Evolutionary conservation across 805 yeast genomes (phyloP), one percentile per base, ranked within the genome.

Genomic region (Metschnikowia amazonensis): DNA sequence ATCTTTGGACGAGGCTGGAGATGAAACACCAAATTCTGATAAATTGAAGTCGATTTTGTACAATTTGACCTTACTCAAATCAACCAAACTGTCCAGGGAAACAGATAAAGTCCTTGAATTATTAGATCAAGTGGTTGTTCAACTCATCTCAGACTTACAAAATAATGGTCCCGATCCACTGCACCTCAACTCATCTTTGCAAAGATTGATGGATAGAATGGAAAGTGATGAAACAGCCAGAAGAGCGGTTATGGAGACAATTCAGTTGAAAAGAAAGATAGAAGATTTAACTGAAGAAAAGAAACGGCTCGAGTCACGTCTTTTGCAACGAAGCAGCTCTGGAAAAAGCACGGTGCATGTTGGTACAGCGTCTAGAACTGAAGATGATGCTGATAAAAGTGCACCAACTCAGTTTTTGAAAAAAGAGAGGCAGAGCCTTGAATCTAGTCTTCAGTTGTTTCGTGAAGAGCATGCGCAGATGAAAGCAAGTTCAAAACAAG

Each of bases 151-250:
- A 3, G 67, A 63, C 28, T 56, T 65, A 0, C 49, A 21, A 9
- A 6, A n/a, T 38, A 5, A 30, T 21, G 29, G 36, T 1, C 21
- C 21, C 11, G 35, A 39, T 21, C 28, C 34, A 6, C 36, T 39
- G 34, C 42, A 30, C 21, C 42, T 39, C 42, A 39, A 39, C 36
- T 39, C 42, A 40, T 54, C 70, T 1, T 60, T 71, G 14, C 72
- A 67, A 37, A 55, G 66, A 29, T 50, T 67, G 17, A 60, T 67
- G 59, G 70, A 68, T 43, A 55, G 67, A 29, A 45, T 66, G 45
- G 55, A 58, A 6, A 59, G 70, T 3, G 72, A 67, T 42, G 69
- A 67, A 27, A 65, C 63, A 3, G 69, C 70, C 4, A 53, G 63
- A 45, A 53, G 65, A 43, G 70, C 72, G 2, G 58, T 67, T 5